Evolutionary conservation across 768 basidiomycete genomes (phyloP), one percentile per base, ranked within the genome.

Genomic region (Obba rivulosa): DNA sequence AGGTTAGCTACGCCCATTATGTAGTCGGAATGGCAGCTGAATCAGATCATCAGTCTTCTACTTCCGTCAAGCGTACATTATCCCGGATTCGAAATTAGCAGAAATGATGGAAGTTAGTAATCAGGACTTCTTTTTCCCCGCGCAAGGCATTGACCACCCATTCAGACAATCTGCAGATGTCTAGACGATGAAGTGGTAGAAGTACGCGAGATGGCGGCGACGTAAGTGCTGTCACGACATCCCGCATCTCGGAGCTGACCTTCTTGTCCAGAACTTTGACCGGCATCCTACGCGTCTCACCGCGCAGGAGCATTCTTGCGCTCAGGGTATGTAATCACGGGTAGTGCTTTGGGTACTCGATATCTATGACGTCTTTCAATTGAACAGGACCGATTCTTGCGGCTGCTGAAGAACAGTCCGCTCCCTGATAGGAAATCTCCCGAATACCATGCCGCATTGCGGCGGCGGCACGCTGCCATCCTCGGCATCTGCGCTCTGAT

Each of bases 401-500:
- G 81, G n/a, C 74, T 87, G 41, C 77, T 87, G 37, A 80, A 81
- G 53, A 77, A 76, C 53, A 83, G 79, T 50, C 75, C 75, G 43
- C 74, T 93, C 25, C 89, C 89, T 0, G 66, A 64, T 35, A 76
- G 87, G 22, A 70, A 80, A 47, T 77, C 85, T 39, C 72, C 81
- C 46, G 53, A 72, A 57, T 94, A 93, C 64, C 83, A 78, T 50
- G 70, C 73, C 40, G 79, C 85, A 7, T 69, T 94, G 13, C 80
- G 90, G 22, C 80, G 85, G 60, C 78, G 89, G 20, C 92, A 96
- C 65, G 88, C 90, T 21, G 92, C 92, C 2, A 87, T 98, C 49
- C 75, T 98, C 41, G 95, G 95, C n/a, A 83, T 94, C 38, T 91
- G 90, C 55, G 91, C 95, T 4, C 71, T 98, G 25, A 81, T 98